Percentiles rank a stretch among this genome's conserved stretches.
phyloP scores from a whole-genome alignment of 257 asterid species.

The Solanum stenotomum region DNA sequence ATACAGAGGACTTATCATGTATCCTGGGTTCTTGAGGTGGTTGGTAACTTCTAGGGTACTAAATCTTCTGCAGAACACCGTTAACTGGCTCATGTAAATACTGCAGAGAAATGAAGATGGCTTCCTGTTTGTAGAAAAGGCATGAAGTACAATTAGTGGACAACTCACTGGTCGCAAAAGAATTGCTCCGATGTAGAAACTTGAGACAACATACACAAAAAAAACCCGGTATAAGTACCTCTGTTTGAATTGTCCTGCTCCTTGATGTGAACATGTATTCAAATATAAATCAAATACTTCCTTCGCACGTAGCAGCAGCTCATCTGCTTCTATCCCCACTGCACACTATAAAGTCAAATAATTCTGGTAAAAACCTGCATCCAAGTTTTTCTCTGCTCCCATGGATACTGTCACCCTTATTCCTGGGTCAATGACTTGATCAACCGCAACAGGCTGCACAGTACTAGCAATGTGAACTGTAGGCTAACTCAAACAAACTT shows the following conservation, averaged over 20 bases:
- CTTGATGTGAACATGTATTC: conserved; percentile 86
- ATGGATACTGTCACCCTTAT: conserved; percentile 82
- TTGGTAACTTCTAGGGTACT: not conserved
- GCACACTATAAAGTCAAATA: not conserved
- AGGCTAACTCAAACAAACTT: not conserved
- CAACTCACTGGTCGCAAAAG: not conserved
- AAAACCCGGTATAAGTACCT: conserved; percentile 27
- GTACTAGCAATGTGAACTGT: not conserved
- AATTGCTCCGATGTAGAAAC: not conserved
- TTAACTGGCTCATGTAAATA: conserved; percentile 82
- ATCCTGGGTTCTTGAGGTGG: not conserved
- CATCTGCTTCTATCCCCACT: not conserved
- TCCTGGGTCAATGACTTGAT: conserved; percentile 71
- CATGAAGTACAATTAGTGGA: not conserved
- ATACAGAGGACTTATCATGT: not conserved
- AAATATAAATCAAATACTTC: conserved; percentile 61
- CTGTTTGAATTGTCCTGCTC: conserved; percentile 91
- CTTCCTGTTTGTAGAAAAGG: conserved; percentile 45
- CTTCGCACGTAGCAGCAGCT: conserved; percentile 13
- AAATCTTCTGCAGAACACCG: conserved; percentile 19
- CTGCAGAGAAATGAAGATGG: conserved; percentile 71
- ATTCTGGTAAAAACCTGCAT: conserved; percentile 37
- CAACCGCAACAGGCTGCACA: conserved; percentile 58
- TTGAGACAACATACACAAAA: not conserved
- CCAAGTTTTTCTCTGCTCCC: conserved; percentile 66